Evolutionary conservation across 192 early-diverging fungal genomes (phyloP), one percentile per base, ranked within the genome.

Genomic region (Funneliformis geosporum): DNA sequence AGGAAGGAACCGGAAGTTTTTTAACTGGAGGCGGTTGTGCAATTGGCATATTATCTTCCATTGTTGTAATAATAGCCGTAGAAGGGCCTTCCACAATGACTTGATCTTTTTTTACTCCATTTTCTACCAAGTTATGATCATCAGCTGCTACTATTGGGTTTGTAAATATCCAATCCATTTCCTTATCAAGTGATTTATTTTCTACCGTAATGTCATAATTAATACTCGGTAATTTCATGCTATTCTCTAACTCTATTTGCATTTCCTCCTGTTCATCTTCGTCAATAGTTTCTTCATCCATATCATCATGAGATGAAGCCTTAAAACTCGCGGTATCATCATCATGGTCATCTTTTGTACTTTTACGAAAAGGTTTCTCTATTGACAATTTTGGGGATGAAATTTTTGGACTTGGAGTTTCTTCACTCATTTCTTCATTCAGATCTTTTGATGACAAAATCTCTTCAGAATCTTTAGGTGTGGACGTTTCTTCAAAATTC

Each of bases 1-100:
- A 89, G 0, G 83, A 82, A 11, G 87, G 85, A 70, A 83, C 86
- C 4, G 88, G 88, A 21, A 88, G 77, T 11, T 46, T n/a, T 11
- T 81, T 60, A 72, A 71, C 65, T 0, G 82, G 80, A 0, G 78
- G 50, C 16, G 18, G 6, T 81, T 64, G 83, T 84, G 27, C 79
- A 78, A 12, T 73, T 73, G n/a, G 21, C 16, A 18, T 73, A 73
- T 25, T 73, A 25, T 73, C 70, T 44, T 75, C 50, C 0, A 23
- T 55, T 0, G 60, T 27, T 33, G 76, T 25, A 25, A 33, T 40
- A 7, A 21, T 27, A 60, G 40, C 7, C 16, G 60, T 27, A 8
- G 70, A 28, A 21, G 74, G 9, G 6, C 28, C 14, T 8, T 43
- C 65, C 4, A 40, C 23, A 61, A 80, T 61, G n/a, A 39, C 46